These are phyloP conservation scores for Pseudocercospora cruenta DNA, from an alignment of 2,329 filamentous ascomycete species.

Conservation along the genomic window DNA sequence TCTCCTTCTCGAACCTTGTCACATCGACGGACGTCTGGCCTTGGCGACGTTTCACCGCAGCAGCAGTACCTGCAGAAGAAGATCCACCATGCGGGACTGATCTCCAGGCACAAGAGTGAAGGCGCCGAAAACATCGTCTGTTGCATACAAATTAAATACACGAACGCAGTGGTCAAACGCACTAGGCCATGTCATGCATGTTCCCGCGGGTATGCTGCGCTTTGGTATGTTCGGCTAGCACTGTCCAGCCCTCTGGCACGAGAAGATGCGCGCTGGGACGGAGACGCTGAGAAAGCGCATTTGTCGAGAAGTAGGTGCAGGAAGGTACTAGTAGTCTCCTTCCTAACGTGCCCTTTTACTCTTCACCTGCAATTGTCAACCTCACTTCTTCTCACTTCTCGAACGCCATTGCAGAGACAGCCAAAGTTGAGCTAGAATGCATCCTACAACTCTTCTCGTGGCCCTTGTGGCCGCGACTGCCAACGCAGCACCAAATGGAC, in stretches of 20 bases:
- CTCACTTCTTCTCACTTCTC: conserved; percentile 3
- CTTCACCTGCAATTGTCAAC: not conserved
- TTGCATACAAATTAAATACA: not conserved
- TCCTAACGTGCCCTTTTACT: not conserved
- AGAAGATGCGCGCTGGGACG: not conserved
- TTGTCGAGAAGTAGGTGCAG: not conserved
- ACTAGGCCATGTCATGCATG: conserved; percentile 6
- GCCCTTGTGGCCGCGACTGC: conserved; percentile 15
- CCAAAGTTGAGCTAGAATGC: conserved; percentile 12
- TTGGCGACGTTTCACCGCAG: conserved; percentile 6
- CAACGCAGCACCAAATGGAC: conserved; percentile 11
- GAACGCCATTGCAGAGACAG: not conserved
- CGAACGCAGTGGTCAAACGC: conserved; percentile 1
- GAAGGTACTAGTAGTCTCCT: not conserved
- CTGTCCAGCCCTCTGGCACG: conserved; percentile 1
- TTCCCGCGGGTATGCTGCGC: not conserved
- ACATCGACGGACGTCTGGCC: not conserved
- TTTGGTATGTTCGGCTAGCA: conserved; percentile 5
- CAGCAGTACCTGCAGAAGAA: not conserved
- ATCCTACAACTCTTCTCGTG: conserved; percentile 10
- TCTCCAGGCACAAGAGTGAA: not conserved
- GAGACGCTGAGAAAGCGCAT: not conserved
- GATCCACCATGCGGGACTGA: conserved; percentile 3
- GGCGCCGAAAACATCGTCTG: not conserved
- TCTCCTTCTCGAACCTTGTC: not conserved